Evolutionary conservation across 2,329 filamentous ascomycete genomes (phyloP).

Genomic region (Chaetomiaceae sp.): DNA sequence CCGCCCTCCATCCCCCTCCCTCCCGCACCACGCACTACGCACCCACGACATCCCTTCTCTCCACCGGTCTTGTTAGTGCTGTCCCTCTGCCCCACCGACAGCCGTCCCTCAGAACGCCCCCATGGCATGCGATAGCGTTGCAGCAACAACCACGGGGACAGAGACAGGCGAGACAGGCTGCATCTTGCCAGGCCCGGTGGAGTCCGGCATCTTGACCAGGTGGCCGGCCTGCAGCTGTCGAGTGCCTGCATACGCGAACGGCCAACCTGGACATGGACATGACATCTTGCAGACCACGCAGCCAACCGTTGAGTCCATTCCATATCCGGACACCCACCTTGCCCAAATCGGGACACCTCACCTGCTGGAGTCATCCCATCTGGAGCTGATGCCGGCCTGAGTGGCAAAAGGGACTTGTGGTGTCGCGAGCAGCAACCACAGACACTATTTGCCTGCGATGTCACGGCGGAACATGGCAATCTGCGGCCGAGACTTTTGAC

Average conservation of each 20-base stretch:
- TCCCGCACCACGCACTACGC: too few species aligned
- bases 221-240: neutral
- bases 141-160: neutral
- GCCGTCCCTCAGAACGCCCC: neutral
- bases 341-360: slow-evolving; percentile 7
- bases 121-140: neutral
- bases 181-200: neutral
- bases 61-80: too few species aligned
- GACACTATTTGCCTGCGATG: slow-evolving; percentile 8
- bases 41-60: neutral
- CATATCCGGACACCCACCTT: slow-evolving; percentile 1
- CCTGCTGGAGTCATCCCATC: slow-evolving; percentile 1
- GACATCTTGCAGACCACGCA: slow-evolving; percentile 1
- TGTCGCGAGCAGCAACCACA: neutral
- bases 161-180: too few species aligned
- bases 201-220: slow-evolving; percentile 5
- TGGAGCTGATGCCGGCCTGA: neutral
- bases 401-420: neutral
- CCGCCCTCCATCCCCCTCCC: neutral
- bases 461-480: slow-evolving; percentile 4
- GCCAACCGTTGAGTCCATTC: slow-evolving; percentile 7
- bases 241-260: slow-evolving; percentile 14
- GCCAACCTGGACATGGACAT: neutral
- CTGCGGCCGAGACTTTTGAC: neutral
- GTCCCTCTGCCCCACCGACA: neutral